Percentiles rank a stretch among this genome's conserved stretches.
Evolutionary conservation across 139 green algal genomes (phyloP).

Genomic region (Micractinium conductrix): DNA sequence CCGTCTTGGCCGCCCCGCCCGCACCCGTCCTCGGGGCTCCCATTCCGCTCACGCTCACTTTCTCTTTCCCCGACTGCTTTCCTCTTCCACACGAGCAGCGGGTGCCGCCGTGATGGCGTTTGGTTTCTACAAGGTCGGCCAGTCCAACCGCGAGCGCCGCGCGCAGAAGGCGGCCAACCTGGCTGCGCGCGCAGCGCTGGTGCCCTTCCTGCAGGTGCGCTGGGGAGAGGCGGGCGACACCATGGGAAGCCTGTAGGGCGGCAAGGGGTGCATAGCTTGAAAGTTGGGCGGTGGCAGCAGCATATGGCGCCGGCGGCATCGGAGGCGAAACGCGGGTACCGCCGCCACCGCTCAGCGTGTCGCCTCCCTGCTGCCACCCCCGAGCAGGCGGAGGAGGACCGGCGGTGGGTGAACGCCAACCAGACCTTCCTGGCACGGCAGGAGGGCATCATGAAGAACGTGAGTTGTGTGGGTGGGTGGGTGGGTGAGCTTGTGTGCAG

Average conservation of each 20-base stretch:
- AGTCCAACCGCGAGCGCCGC: slow-evolving; percentile 60
- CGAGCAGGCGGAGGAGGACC: slow-evolving; percentile 74
- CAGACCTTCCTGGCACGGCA: slow-evolving; percentile 56
- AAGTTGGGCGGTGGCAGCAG: too few species aligned
- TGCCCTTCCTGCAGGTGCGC: slow-evolving; percentile 73
- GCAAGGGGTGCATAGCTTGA: too few species aligned
- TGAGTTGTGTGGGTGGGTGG: too few species aligned
- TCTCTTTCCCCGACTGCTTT: too few species aligned
- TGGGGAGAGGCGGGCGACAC: too few species aligned
- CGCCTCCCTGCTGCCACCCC: neutral
- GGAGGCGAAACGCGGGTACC: too few species aligned
- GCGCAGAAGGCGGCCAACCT: slow-evolving; percentile 60
- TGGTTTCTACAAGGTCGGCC: slow-evolving; percentile 85
- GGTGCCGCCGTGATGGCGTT: slow-evolving; percentile 80
- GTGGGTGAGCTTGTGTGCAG: too few species aligned
- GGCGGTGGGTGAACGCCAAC: slow-evolving; percentile 63
- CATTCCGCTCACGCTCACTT: too few species aligned
- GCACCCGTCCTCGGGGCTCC: neutral
- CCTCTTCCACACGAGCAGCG: neutral
- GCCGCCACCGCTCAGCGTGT: too few species aligned
- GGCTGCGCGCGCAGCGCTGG: slow-evolving; percentile 51
- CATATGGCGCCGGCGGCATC: too few species aligned
- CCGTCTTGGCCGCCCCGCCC: neutral
- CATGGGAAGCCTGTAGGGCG: too few species aligned
- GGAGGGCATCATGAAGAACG: slow-evolving; percentile 77